phyloP scores from a whole-genome alignment of 345 rosid species.

The Fremontodendron californicum region DNA sequence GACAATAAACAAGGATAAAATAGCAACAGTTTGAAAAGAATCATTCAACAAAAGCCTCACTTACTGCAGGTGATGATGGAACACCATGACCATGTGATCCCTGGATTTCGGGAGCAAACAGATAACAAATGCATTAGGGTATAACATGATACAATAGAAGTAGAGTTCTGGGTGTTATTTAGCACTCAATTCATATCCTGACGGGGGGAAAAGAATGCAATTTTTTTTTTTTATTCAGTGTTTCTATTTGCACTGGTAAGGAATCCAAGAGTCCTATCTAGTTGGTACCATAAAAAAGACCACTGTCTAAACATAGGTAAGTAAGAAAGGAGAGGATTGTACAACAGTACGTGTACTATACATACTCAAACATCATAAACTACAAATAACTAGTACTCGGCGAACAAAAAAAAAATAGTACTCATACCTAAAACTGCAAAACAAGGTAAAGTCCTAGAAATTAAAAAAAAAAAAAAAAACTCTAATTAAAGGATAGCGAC shows the following conservation, averaged over 20 bases:
- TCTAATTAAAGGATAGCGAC: background rate
- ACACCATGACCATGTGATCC: constrained; percentile 50
- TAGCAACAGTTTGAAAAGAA: background rate
- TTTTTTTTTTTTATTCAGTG: background rate
- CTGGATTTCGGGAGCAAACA: constrained; percentile 18
- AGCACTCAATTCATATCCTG: background rate
- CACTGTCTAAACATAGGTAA: background rate
- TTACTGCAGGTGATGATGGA: constrained; percentile 49
- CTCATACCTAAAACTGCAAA: background rate
- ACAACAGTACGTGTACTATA: background rate
- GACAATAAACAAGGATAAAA: background rate
- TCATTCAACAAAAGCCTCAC: constrained; percentile 20
- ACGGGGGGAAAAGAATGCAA: background rate
- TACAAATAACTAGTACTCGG: background rate
- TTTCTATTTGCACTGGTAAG: background rate
- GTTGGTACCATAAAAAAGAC: background rate
- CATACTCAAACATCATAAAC: background rate
- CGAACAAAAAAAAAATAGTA: too few species aligned
- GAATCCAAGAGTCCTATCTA: background rate
- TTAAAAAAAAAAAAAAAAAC: background rate
- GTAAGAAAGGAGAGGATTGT: background rate
- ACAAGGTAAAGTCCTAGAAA: background rate
- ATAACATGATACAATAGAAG: constrained; percentile 5
- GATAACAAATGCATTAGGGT: background rate
- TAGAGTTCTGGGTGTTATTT: background rate